Percentiles rank a stretch among this genome's conserved stretches.
Evolutionary conservation across 2,329 filamentous ascomycete genomes (phyloP).

Genomic region (Xylaria sp.): DNA sequence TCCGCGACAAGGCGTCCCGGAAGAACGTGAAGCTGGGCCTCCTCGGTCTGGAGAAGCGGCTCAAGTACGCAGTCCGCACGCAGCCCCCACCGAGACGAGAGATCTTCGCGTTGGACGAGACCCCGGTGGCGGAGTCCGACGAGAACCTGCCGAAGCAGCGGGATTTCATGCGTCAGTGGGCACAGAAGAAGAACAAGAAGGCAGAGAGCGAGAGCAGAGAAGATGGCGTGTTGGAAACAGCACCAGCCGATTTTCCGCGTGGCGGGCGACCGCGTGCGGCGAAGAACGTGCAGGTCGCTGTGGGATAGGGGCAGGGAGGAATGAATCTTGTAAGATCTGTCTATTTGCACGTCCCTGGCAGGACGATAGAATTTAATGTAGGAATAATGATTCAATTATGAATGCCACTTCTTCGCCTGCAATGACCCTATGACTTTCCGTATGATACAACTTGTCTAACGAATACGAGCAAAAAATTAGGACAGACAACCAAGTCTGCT

Average conservation of each 20-base stretch:
- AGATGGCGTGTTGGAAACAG: background rate
- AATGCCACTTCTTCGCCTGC: conserved; percentile 32
- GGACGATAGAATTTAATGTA: background rate
- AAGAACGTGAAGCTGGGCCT: conserved; percentile 81
- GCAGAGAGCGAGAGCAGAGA: background rate
- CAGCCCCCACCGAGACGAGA: conserved; percentile 64
- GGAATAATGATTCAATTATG: conserved; percentile 32
- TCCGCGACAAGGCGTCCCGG: conserved; percentile 80
- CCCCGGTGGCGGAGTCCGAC: conserved; percentile 34
- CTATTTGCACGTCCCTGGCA: background rate
- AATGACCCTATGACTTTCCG: conserved; percentile 28
- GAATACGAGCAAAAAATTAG: conserved; percentile 34
- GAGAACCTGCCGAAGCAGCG: conserved; percentile 58
- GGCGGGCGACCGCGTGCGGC: background rate
- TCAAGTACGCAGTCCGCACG: conserved; percentile 77
- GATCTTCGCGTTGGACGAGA: conserved; percentile 55
- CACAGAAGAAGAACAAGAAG: conserved; percentile 30
- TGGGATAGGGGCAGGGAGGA: conserved; percentile 19
- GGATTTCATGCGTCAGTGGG: conserved; percentile 61
- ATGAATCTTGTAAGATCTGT: background rate
- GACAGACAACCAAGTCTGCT: conserved; percentile 25
- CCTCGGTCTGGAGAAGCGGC: conserved; percentile 77
- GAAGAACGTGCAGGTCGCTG: conserved; percentile 17
- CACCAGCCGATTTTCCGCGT: background rate
- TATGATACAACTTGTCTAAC: conserved; percentile 41